phyloP scores from a whole-genome alignment of 495 filamentous ascomycete genomes.

The Aspergillus baeticus region DNA sequence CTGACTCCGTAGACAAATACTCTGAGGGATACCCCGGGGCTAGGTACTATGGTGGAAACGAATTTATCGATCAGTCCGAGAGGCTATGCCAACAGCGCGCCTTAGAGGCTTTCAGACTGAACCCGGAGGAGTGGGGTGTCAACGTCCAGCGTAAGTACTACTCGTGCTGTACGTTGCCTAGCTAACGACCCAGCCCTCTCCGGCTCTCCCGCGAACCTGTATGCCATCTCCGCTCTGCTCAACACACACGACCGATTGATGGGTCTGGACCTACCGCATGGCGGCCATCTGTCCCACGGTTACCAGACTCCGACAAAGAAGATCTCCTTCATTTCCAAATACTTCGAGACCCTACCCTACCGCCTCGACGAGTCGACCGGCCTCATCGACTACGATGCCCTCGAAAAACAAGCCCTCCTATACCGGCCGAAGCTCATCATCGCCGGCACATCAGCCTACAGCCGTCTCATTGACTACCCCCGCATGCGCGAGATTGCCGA shows the following conservation, averaged over 20 bases:
- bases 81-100: conserved; percentile 86
- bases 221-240: conserved; percentile 90
- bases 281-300: conserved; percentile 94
- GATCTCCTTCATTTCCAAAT: conserved; percentile 96
- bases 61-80: conserved; percentile 90
- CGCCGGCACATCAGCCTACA: conserved; percentile 92
- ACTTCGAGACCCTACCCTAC: conserved; percentile 97
- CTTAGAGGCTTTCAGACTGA: conserved; percentile 79
- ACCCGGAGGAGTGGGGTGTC: conserved; percentile 89
- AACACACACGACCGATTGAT: conserved; percentile 93
- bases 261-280: conserved; percentile 95
- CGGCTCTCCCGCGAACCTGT: conserved; percentile 93
- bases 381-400: conserved; percentile 86
- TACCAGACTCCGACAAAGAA: conserved; percentile 98
- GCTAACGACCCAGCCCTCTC: conserved; percentile 66
- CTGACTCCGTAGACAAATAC: conserved; percentile 76
- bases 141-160: conserved; percentile 83
- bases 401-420: conserved; percentile 79
- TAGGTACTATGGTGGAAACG: conserved; percentile 95
- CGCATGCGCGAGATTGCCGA: conserved; percentile 85
- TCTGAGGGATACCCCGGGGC: conserved; percentile 98
- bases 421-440: conserved; percentile 96
- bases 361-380: conserved; percentile 87
- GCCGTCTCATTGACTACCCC: conserved; percentile 87
- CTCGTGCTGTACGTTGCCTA: neutral